A percentile compares a stretch with the other conserved stretches of the same genome.
These are phyloP conservation scores for Clavispora carvajalis DNA, from an alignment of 805 yeast species.

Conservation along the genomic window DNA sequence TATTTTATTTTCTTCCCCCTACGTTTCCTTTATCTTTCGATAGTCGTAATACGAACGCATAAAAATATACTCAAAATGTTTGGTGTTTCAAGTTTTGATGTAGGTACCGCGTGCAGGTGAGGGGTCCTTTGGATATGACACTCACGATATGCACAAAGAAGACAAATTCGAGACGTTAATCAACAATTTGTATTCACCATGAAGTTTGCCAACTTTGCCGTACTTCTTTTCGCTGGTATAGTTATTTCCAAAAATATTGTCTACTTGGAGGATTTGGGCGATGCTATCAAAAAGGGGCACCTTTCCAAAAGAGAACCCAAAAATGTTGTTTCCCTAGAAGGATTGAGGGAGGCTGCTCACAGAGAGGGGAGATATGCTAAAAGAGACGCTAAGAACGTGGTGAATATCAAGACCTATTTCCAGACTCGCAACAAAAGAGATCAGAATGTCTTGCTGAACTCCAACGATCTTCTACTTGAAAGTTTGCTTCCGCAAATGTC, in stretches of 20 bases:
- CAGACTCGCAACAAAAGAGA: constrained; percentile 3
- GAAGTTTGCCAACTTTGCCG: constrained; percentile 10
- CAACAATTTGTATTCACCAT: constrained; percentile 1
- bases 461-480: constrained; percentile 20
- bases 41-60: not conserved
- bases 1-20: not conserved
- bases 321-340: constrained; percentile 12
- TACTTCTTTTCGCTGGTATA: constrained; percentile 11
- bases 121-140: no score
- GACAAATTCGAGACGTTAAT: no score
- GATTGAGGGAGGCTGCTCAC: constrained; percentile 9
- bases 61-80: not conserved
- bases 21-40: not conserved
- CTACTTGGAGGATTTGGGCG: constrained; percentile 11
- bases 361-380: constrained; percentile 5
- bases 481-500: constrained; percentile 32
- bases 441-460: constrained; percentile 7
- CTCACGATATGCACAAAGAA: no score
- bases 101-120: not conserved
- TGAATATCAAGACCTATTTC: constrained; percentile 8
- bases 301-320: constrained; percentile 14
- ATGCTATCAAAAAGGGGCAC: constrained; percentile 7
- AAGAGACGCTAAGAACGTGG: constrained; percentile 18
- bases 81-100: not conserved
- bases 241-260: constrained; percentile 13